Evolutionary conservation across 257 asterid species (phyloP), one percentile per base, ranked within the genome.

Genomic region (Petunia secreta): DNA sequence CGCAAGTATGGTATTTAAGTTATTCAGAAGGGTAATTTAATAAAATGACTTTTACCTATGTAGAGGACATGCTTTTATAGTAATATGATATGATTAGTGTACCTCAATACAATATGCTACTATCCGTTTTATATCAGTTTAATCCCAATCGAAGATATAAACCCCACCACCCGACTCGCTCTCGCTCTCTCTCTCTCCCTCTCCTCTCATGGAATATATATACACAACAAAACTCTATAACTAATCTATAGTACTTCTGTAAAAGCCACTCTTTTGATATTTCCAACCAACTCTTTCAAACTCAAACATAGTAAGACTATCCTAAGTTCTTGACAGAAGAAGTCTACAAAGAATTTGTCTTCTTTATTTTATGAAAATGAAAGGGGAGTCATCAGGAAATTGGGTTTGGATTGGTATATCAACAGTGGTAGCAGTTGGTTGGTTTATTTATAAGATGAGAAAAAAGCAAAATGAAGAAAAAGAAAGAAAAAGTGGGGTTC

Each of bases 401-500:
- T 84, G 88, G 89, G 73, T 69, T 82, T 78, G 81, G 80, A 34
- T 87, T 78, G 81, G 80, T 34, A 52, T 67, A 36, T 25, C 10
- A 25, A 68, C 55, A 67, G 57, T 36, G 39, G n/a, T 46, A 44
- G 25, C 36, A 48, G 60, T 50, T 71, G 57, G 39, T 1, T 50
- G 25, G 46, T 11, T 71, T 6, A 50, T 71, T 48, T 71, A 71
- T 71, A 68, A 71, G 82, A 69, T 75, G 53, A 43, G 44, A 62
- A 84, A 75, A 66, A 80, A 59, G 38, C 44, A 58, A 0, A 50
- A 62, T 53, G 82, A 82, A 53, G 67, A 57, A 58, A 77, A 78
- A 59, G 80, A 64, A 75, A 77, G 55, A 79, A 80, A 74, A 16
- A 67, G 79, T 7, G 87, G 75, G 77, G 77, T 92, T 62, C 99